Evolutionary conservation across 169 alveolate genomes (phyloP).

Genomic region (Eimeria praecox): DNA sequence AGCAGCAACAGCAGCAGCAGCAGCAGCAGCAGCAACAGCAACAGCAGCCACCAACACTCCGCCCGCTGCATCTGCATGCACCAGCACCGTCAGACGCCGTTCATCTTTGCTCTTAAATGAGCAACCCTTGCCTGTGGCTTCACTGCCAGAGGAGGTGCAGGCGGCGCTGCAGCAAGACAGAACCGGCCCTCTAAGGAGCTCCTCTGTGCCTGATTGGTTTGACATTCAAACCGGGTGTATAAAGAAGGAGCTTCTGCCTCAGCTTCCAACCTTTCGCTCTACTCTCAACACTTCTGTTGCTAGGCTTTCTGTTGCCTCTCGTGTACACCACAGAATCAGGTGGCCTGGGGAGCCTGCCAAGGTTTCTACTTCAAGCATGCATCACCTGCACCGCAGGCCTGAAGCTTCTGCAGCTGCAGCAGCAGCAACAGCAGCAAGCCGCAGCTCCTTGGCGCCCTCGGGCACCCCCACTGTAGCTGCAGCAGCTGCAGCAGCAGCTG

Average conservation of each 20-base stretch:
- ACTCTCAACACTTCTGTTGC: slow-evolving; percentile 61
- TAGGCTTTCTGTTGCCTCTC: slow-evolving; percentile 21
- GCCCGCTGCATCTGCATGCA: not conserved
- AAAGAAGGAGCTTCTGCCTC: slow-evolving; percentile 8
- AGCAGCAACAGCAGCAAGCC: not conserved
- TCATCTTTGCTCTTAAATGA: not conserved
- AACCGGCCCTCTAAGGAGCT: not conserved
- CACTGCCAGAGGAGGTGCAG: slow-evolving; percentile 65
- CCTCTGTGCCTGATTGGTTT: slow-evolving; percentile 46
- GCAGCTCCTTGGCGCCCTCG: not conserved
- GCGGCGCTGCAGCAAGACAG: slow-evolving; percentile 19
- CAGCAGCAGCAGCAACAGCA: not conserved
- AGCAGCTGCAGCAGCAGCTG: not conserved
- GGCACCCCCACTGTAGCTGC: not conserved
- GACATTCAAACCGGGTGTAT: slow-evolving; percentile 46
- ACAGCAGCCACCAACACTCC: not conserved
- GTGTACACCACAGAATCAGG: slow-evolving; percentile 24
- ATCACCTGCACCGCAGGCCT: not conserved
- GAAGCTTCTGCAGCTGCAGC: not conserved
- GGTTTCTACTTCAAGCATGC: not conserved
- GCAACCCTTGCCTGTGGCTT: slow-evolving; percentile 1
- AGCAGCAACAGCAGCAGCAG: not conserved
- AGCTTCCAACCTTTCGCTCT: slow-evolving; percentile 26
- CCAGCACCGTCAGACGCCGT: not conserved
- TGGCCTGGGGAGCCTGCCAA: slow-evolving; percentile 69